Conservation (phyloP, 768 basidiomycete genomes). For the Hericium coralloides region DNA sequence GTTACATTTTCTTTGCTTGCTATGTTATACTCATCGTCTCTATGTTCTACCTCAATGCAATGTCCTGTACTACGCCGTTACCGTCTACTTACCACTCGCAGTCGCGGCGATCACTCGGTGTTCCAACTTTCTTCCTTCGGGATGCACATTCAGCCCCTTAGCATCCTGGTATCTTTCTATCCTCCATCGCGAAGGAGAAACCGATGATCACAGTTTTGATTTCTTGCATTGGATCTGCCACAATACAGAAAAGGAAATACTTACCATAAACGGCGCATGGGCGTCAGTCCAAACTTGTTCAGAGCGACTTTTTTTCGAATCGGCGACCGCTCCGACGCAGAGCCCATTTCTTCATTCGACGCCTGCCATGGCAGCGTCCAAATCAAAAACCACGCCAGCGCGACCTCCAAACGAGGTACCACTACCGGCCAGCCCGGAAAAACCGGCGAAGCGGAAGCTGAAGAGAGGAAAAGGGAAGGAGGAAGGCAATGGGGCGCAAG, state of each 20-base stretch:
- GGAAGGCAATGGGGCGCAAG: slow-evolving; percentile 8
- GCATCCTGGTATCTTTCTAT: too few relatives aligned
- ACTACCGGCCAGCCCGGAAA: slow-evolving; percentile 22
- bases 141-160: background rate
- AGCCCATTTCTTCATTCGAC: slow-evolving; percentile 21
- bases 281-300: background rate
- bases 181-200: too few relatives aligned
- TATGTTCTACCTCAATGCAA: too few relatives aligned
- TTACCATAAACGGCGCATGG: background rate
- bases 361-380: slow-evolving; percentile 19
- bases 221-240: background rate
- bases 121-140: background rate
- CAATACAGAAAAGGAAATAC: background rate
- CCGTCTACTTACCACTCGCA: too few relatives aligned
- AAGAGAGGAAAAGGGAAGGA: slow-evolving; percentile 34
- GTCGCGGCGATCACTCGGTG: too few relatives aligned
- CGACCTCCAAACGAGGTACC: slow-evolving; percentile 30
- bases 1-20: background rate
- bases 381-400: slow-evolving; percentile 33
- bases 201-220: too few relatives aligned
- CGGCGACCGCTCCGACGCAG: slow-evolving; percentile 1
- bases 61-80: too few relatives aligned
- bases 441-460: slow-evolving; percentile 30
- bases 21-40: background rate
- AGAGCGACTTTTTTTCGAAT: background rate